Evolutionary conservation across 495 filamentous ascomycete species (phyloP), one percentile per base, ranked within the genome.

Genomic region (Penicillium goetzii): DNA sequence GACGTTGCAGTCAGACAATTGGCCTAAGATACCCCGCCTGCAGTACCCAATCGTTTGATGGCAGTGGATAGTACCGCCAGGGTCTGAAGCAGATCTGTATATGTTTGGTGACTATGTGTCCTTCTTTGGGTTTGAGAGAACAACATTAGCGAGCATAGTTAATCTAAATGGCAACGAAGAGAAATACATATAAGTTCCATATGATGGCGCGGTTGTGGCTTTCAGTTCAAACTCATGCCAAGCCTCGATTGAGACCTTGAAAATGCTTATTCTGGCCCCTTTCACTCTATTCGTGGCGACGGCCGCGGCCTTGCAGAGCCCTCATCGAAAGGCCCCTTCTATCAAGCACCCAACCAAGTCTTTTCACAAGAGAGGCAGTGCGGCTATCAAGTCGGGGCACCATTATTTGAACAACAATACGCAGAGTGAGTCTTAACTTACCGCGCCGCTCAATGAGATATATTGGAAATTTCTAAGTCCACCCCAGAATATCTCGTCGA

Each of bases 401-500:
- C 61, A 63, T n/a, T 72, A 65, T 40, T 26, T 67, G 53, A 69
- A 59, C 21, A 38, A 69, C 2, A 40, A 59, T 15, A 72, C 69
- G 0, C n/a, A 62, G 38, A 59, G 68, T 70, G 33, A 53, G 65
- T 62, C 6, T 3, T 11, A 36, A 52, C 34, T 30, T n/a, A 32
- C 1, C 4, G 10, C 9, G 1, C 43, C 10, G 9, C 21, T 14
- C 19, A 25, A 12, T 17, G 19, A 11, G 21, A 25, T n/a, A 23
- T 4, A 11, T 23, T 47, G 19, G 4, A 47, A 25, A 23, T 21
- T 17, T 47, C 19, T 23, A 11, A 47, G 21, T 7, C 43, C 9
- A 23, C 10, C 9, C 25, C 60, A 84, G 80, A 82, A 65, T 93
- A 87, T 63, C 77, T 79, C 4, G 89, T 92, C 52, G 84, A 92